Evolutionary conservation across 805 yeast species (phyloP).

Genomic region (Candida succiphila): DNA sequence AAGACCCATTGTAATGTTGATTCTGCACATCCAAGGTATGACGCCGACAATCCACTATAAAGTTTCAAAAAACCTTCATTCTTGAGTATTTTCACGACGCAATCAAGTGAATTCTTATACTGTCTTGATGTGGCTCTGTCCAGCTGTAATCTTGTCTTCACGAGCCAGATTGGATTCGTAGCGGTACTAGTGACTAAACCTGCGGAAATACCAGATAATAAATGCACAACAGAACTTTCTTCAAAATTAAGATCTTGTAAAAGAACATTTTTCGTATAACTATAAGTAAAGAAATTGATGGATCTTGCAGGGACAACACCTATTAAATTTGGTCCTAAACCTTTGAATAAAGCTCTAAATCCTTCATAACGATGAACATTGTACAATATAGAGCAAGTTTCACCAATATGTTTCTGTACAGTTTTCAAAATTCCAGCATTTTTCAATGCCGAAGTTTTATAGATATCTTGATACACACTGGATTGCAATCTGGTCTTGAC

Average conservation of each 20-base stretch:
- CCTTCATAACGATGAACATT: conserved; percentile 74
- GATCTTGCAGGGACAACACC: conserved; percentile 98
- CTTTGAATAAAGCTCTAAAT: conserved; percentile 77
- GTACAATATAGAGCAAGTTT: conserved; percentile 65
- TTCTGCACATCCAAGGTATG: conserved; percentile 88
- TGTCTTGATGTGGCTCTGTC: conserved; percentile 58
- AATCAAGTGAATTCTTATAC: conserved; percentile 81
- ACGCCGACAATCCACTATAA: conserved; percentile 88
- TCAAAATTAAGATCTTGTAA: conserved; percentile 52
- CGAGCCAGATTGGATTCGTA: conserved; percentile 96
- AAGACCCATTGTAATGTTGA: conserved; percentile 93
- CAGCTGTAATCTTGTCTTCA: conserved; percentile 87
- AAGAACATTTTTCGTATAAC: conserved; percentile 79
- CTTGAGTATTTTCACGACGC: conserved; percentile 55
- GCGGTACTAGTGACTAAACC: conserved; percentile 93
- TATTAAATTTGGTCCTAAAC: conserved; percentile 91
- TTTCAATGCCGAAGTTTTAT: conserved; percentile 29
- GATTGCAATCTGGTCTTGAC: conserved; percentile 93
- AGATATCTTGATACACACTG: conserved; percentile 60
- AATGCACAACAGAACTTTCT: conserved; percentile 79
- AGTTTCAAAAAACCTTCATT: conserved; percentile 75
- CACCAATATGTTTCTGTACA: conserved; percentile 59
- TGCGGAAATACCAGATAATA: conserved; percentile 80
- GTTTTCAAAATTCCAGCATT: conserved; percentile 19
- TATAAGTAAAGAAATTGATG: conserved; percentile 92